Evolutionary conservation across 2,329 filamentous ascomycete genomes (phyloP), one percentile per base, ranked within the genome.

Genomic region (Fusarium sp.): DNA sequence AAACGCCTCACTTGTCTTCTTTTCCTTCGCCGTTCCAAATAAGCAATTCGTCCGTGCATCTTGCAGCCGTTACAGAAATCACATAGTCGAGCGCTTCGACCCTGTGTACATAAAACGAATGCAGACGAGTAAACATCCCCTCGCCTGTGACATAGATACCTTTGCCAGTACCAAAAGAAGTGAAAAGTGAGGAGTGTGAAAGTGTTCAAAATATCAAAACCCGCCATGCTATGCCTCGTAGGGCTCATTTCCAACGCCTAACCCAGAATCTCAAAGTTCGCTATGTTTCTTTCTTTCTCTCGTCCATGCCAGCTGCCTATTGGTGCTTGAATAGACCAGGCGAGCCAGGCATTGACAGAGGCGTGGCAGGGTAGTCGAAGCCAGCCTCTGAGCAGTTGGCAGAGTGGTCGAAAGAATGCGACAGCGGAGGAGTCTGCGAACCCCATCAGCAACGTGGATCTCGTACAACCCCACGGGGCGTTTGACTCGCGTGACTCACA

Each of bases 361-460:
- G 92, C 59, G 92, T 94, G 46, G 88, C 88, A 41, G 91, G 92
- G 82, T 91, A 91, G 73, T 90, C 87, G 78, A 88, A 90, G 64
- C 87, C 86, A 69, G 86, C 83, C 75, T 91, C 89, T 37, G 89
- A 91, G 80, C 88, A 89, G 77, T 84, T 86, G 68, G 88, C 84
- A 58, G 91, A 93, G 79, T 90, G 88, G 77, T 93, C 91, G 80
- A 90, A 93, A 33, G 90, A 92, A 80, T 92, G 91, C 77, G 91
- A 92, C 76, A 94, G 88, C 79, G 92, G 91, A 83, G 92, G 92
- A 81, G 92, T 94, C 92, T 94, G 84, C 77, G 74, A 80, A 78
- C 82, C 80, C 66, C 80, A 84, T 88, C 85, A 87, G 87, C 84
- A 84, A 83, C 80, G 80, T 78, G 79, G 76, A 77, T 82, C 80